Conservation (phyloP, 1,139 yeast species). For the Meyerozyma elateridarum region DNA sequence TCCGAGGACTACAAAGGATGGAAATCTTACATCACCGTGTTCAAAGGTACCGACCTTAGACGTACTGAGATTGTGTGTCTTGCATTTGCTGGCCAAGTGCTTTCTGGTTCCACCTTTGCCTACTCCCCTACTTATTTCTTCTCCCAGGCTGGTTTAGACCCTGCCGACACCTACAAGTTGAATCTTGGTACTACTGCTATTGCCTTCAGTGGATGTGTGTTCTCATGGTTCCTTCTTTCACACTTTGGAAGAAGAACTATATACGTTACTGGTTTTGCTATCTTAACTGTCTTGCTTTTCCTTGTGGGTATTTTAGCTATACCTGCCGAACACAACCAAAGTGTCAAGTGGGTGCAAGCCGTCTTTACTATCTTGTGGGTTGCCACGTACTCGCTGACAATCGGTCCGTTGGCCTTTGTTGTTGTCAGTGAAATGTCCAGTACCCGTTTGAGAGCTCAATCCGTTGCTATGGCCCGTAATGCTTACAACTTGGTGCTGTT, state of each 20-base stretch:
- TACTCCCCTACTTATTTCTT: conserved; percentile 23
- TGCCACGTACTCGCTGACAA: conserved; percentile 20
- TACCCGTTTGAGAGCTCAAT: conserved; percentile 22
- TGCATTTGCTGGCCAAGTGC: conserved; percentile 20
- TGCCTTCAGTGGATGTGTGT: conserved; percentile 17
- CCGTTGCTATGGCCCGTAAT: conserved; percentile 22
- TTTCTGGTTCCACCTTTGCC: conserved; percentile 21
- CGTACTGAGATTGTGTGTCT: conserved; percentile 21
- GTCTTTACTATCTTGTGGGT: conserved; percentile 22
- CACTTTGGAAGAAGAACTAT: conserved; percentile 22
- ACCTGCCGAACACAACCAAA: conserved; percentile 15
- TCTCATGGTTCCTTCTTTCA: conserved; percentile 18
- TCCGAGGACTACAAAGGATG: conserved; percentile 14
- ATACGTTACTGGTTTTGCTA: conserved; percentile 15
- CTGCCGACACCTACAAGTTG: conserved; percentile 14
- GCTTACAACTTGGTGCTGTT: conserved; percentile 20
- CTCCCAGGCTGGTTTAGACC: conserved; percentile 19
- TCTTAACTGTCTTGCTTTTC: conserved; percentile 11
- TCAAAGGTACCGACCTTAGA: conserved; percentile 17
- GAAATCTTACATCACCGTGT: conserved; percentile 16
- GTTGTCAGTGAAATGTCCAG: conserved; percentile 22
- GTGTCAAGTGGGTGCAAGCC: conserved; percentile 22
- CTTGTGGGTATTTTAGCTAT: conserved; percentile 12
- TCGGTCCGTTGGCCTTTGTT: conserved; percentile 24
- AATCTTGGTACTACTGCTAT: conserved; percentile 17